These are phyloP conservation scores for Eleusine indica DNA, from an alignment of 176 grass and related monocot species.

Conservation along the genomic window DNA sequence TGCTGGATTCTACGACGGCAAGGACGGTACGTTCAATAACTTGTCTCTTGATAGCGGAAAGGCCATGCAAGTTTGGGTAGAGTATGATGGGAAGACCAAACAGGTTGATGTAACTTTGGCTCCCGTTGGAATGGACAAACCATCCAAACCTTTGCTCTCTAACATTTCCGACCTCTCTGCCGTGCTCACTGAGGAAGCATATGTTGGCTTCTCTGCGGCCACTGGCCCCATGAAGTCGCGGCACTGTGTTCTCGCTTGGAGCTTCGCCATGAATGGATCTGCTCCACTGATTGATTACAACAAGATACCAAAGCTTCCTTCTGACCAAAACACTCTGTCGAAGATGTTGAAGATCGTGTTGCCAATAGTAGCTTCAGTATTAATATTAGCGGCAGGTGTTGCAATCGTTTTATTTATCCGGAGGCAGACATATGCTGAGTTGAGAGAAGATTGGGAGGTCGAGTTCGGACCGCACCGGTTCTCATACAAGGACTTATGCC, in stretches of 20 bases:
- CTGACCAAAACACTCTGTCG: background rate
- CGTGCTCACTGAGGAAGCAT: slow-evolving; percentile 17
- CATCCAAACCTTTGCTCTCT: slow-evolving; percentile 27
- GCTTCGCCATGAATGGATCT: slow-evolving; percentile 49
- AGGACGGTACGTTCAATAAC: background rate
- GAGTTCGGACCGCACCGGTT: slow-evolving; percentile 32
- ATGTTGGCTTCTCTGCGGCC: slow-evolving; percentile 43
- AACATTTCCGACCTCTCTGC: slow-evolving; percentile 14
- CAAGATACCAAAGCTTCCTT: slow-evolving; percentile 46
- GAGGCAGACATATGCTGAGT: background rate
- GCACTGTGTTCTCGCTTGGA: slow-evolving; percentile 74
- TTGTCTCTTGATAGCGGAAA: background rate
- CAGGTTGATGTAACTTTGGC: slow-evolving; percentile 35
- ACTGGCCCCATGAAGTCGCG: background rate
- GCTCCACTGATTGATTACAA: slow-evolving; percentile 29
- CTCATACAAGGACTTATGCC: background rate
- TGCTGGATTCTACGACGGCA: slow-evolving; percentile 31
- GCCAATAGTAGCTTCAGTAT: background rate
- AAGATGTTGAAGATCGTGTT: slow-evolving; percentile 13
- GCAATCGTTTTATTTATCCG: background rate
- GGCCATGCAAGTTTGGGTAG: slow-evolving; percentile 49
- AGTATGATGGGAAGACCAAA: slow-evolving; percentile 1
- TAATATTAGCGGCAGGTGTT: slow-evolving; percentile 1
- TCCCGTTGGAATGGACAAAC: slow-evolving; percentile 25
- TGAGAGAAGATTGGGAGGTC: slow-evolving; percentile 31